A percentile compares a stretch with the other conserved stretches of the same genome.
These are phyloP conservation scores for Wickerhamomyces hampshirensis DNA, from an alignment of 805 yeast species.

Conservation along the genomic window DNA sequence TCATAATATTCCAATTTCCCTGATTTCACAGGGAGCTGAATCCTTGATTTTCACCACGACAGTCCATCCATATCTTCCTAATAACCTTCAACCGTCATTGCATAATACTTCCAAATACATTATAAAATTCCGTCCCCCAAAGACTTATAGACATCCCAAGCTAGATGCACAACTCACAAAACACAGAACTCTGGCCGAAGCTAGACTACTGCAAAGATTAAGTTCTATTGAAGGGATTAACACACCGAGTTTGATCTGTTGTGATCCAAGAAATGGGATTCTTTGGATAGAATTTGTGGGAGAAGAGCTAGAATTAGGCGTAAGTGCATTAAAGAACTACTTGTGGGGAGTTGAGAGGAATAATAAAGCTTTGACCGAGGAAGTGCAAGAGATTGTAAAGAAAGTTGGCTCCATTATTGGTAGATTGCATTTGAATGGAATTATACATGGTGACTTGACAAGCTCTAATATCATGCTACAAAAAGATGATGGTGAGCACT, in stretches of 20 bases:
- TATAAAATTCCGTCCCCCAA: constrained; percentile 82
- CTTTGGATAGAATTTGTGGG: constrained; percentile 88
- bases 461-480: constrained; percentile 74
- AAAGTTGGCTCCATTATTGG: constrained; percentile 68
- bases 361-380: constrained; percentile 31
- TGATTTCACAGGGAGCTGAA: constrained; percentile 87
- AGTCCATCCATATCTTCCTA: constrained; percentile 62
- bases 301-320: constrained; percentile 41
- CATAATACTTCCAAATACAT: constrained; percentile 39
- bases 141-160: constrained; percentile 83
- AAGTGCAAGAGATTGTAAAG: constrained; percentile 40
- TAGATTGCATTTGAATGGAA: constrained; percentile 64
- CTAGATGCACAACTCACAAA: constrained; percentile 75
- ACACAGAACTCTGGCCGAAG: constrained; percentile 80
- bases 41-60: constrained; percentile 67
- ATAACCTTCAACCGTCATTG: constrained; percentile 25
- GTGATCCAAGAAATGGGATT: constrained; percentile 74
- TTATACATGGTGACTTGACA: constrained; percentile 92
- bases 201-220: constrained; percentile 64
- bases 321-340: constrained; percentile 68
- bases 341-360: constrained; percentile 61
- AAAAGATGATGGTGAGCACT: constrained; percentile 7
- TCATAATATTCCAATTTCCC: constrained; percentile 44
- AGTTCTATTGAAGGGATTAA: constrained; percentile 41
- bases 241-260: constrained; percentile 69